Evolutionary conservation across 345 rosid species (phyloP), one percentile per base, ranked within the genome.

Genomic region (Rhodamnia argentea): DNA sequence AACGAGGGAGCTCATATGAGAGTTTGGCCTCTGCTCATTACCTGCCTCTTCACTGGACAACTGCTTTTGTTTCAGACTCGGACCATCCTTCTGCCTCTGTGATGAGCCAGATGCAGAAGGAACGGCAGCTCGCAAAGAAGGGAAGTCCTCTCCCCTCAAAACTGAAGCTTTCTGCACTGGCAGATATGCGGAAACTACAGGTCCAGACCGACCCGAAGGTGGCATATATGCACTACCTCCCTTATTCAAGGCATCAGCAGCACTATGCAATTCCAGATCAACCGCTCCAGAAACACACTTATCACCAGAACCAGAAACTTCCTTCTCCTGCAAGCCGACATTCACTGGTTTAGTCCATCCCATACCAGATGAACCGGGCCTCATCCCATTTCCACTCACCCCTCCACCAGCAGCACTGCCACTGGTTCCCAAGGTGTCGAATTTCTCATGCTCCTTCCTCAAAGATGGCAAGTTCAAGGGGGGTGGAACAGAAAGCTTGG

Each of bases 401-500:
- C 96, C 98, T 56, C 97, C 95, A 58, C 92, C 95, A 52, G 95
- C 90, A 78, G 90, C 89, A 78, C 94, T 93, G 52, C 93, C 91
- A n/a, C 93, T 89, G 1, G 94, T 84, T 81, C 97, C 97, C 87
- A 91, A 87, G 1, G 94, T 88, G 92, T 98, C 99, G 85, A 94
- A 94, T 82, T 93, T 86, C 90, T 94, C 98, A 82, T 95, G 99
- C 90, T 98, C 99, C 86, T 95, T 97, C 84, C 99, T 88, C 91
- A 96, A 87, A 0, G 99, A 96, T 0, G 99, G 99, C 86, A 98
- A 90, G 92, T 98, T 98, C 98, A 98, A 88, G 92, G 99, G 99
- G 95, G 98, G 98, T 89, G 99, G 99, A 89, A 97, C 97, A 84
- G 99, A 95, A 91, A 97, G 93, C 94, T 95, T 97, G 86, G 94